A percentile compares a stretch with the other conserved stretches of the same genome.
Conservation (phyloP, 768 basidiomycete genomes). For the Tylopilus cervinicoccineus region DNA sequence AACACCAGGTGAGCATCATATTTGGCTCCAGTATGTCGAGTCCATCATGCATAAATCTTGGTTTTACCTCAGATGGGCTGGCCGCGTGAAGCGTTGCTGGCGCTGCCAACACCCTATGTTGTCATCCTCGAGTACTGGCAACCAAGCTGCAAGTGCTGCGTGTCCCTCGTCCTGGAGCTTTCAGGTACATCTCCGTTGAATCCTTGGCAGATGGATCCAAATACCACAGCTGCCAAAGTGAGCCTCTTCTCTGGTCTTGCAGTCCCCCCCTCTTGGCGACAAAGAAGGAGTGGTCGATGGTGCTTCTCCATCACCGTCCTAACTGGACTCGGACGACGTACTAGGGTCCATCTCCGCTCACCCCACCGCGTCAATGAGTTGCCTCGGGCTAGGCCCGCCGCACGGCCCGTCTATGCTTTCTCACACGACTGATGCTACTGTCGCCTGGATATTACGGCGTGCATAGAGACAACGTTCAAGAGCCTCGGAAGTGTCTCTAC, state of each 20-base stretch:
- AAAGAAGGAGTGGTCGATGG: neutral
- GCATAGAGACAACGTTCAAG: neutral
- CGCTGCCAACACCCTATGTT: too few relatives aligned
- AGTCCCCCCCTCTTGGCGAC: slow-evolving; percentile 4
- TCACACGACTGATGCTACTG: slow-evolving; percentile 2
- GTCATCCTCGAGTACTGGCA: neutral
- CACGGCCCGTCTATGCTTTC: slow-evolving; percentile 5
- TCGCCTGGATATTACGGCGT: slow-evolving; percentile 6
- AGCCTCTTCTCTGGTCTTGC: slow-evolving; percentile 10
- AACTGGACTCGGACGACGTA: slow-evolving; percentile 19
- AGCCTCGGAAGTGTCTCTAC: neutral
- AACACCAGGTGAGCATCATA: too few relatives aligned
- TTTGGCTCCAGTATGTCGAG: too few relatives aligned
- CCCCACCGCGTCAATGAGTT: slow-evolving; percentile 1
- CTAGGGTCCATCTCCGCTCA: slow-evolving; percentile 5
- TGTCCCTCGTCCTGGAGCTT: neutral
- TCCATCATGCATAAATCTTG: too few relatives aligned
- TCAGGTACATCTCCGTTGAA: neutral
- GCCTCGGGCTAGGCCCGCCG: neutral
- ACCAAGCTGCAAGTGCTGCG: neutral
- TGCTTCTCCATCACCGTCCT: slow-evolving; percentile 14
- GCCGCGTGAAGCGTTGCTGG: too few relatives aligned
- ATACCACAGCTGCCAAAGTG: slow-evolving; percentile 16
- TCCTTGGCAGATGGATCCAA: neutral
- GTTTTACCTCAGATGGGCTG: too few relatives aligned